Conservation (phyloP, 2,329 filamentous ascomycete species). For the Sporothrix curviconia region DNA sequence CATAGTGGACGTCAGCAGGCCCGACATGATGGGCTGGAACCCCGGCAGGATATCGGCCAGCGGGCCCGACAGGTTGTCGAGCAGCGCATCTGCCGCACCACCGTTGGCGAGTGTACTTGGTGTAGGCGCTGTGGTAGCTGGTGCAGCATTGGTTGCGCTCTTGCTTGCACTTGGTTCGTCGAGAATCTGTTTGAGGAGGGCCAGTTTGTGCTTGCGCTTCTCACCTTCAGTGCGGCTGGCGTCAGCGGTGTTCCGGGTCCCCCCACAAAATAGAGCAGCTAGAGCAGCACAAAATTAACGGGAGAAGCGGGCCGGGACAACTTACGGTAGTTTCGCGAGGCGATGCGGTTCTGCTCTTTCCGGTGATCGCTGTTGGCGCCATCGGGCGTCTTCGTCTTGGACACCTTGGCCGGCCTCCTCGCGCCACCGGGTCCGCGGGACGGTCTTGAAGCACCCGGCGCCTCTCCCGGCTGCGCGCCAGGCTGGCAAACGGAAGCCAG, state of each 20-base stretch:
- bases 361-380: constrained; percentile 20
- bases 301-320: neutral
- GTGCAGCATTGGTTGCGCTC: neutral
- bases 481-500: neutral
- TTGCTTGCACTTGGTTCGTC: constrained; percentile 18
- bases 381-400: constrained; percentile 14
- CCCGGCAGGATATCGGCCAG: neutral
- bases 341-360: constrained; percentile 23
- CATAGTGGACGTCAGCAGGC: neutral
- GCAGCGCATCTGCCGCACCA: neutral
- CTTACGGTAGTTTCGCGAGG: constrained; percentile 24
- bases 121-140: neutral
- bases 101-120: neutral
- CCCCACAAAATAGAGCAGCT: neutral
- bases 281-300: neutral
- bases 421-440: too few species aligned
- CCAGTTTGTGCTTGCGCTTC: constrained; percentile 38
- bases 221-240: constrained; percentile 31
- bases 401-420: neutral
- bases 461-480: neutral
- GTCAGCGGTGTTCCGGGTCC: too few species aligned
- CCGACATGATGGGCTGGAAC: neutral
- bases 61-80: neutral
- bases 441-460: neutral
- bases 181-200: constrained; percentile 33